Base-by-base conservation (phyloP, 1,284 basidiomycete species). In the Ceratobasidium sp. region DNA sequence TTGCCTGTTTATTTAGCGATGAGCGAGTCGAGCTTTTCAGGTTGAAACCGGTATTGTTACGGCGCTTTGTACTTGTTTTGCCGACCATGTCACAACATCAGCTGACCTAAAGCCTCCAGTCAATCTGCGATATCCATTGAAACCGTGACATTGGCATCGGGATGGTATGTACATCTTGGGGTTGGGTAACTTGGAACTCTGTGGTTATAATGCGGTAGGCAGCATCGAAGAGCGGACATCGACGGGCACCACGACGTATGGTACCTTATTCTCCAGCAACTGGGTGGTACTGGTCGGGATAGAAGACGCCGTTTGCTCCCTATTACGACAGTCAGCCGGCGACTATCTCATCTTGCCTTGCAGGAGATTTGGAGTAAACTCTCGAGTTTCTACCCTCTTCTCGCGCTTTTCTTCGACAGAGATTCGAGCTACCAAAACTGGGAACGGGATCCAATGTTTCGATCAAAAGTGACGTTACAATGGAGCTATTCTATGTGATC, bases 241-340 rank as follows among this genome's bases (percentile, higher is more conserved):
- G 62, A 64, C 24, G 22, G 22, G 19, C 41, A 64, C 37, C 62
- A 46, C 13, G 62, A 64, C 41, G 46, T 64, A 24, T 64, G 62
- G 62, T 39, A 64, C 24, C 39, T 64, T 31, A 64, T 64, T 48
- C 62, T 64, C 37, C 16, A 64, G 13, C 62, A 64, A 5, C 41
- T 64, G n/a, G 14, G 22, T 29, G 41, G 41, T 43, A 8, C 41
- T 8, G 41, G 22, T 4, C 37, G 46, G 14, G 41, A 43, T 6
- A 16, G 41, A 11, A 64, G 46, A 19, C 16, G 27, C 22, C 29
- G 5, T 24, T 31, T 64, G 43, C 4, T 29, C 13, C 62, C 62
- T 31, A 39, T 64, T 22, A 22, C 46, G 27, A 64, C 62, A 1
- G 62, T 64, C 41, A 64, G 62, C 43, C 39, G 62, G 22, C 62